These are phyloP conservation scores for Amanita inopinata DNA, from an alignment of 768 basidiomycete genomes.

Conservation along the genomic window DNA sequence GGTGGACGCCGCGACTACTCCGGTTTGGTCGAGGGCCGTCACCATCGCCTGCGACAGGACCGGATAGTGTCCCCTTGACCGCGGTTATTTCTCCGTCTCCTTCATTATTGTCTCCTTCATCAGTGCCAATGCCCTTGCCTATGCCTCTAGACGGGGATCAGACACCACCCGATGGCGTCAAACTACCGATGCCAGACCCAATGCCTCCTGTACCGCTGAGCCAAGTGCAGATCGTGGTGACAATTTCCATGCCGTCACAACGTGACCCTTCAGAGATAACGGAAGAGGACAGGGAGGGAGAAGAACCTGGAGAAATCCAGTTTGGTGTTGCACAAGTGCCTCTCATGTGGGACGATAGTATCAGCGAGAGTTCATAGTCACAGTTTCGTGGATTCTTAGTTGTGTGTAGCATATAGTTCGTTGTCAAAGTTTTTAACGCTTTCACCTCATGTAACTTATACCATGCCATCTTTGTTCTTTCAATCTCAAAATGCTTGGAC, in stretches of 20 bases:
- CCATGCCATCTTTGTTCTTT: background rate
- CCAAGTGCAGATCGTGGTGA: slow-evolving; percentile 27
- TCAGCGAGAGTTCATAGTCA: slow-evolving; percentile 6
- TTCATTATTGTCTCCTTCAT: background rate
- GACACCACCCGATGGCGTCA: background rate
- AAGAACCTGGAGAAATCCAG: slow-evolving; percentile 26
- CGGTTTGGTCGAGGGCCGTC: background rate
- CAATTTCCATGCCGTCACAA: slow-evolving; percentile 37
- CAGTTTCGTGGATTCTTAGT: background rate
- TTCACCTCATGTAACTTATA: background rate
- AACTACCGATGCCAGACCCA: background rate
- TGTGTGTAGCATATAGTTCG: slow-evolving; percentile 2
- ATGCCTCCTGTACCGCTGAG: background rate
- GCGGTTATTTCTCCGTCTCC: background rate
- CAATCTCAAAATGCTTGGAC: too few relatives aligned
- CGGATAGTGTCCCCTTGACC: background rate
- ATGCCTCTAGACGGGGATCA: background rate
- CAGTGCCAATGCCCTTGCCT: background rate
- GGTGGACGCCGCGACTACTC: background rate
- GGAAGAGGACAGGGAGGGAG: slow-evolving; percentile 6
- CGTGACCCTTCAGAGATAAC: background rate
- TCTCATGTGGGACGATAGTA: slow-evolving; percentile 18
- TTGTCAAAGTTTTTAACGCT: background rate
- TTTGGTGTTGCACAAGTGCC: slow-evolving; percentile 33
- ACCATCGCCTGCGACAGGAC: background rate